Conservation (phyloP, 441 rosid species). For the Cnidoscolus chayamansa region DNA sequence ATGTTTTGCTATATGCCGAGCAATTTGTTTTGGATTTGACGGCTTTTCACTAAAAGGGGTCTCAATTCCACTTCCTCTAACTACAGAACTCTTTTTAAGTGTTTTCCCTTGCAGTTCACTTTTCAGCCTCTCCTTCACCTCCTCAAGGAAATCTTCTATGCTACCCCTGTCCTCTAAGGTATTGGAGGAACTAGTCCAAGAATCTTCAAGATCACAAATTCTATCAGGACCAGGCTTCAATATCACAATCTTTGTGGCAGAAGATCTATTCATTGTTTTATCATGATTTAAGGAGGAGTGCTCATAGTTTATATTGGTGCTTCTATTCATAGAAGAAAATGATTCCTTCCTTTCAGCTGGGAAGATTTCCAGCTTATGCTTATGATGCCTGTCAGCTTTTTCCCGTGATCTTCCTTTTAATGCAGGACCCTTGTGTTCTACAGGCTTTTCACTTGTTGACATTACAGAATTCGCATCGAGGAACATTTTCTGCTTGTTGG, state of each 20-base stretch:
- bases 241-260: constrained; percentile 60
- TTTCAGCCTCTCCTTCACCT: constrained; percentile 77
- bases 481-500: constrained; percentile 23
- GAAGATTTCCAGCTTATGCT: constrained; percentile 33
- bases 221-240: constrained; percentile 83
- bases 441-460: constrained; percentile 20
- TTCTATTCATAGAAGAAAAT: constrained; percentile 42
- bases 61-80: constrained; percentile 74
- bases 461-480: constrained; percentile 20
- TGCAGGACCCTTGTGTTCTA: constrained; percentile 26
- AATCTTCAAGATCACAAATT: constrained; percentile 53
- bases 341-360: constrained; percentile 35
- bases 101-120: constrained; percentile 70
- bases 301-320: constrained; percentile 36
- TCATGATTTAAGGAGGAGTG: constrained; percentile 26
- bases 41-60: constrained; percentile 69
- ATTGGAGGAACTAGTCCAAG: constrained; percentile 58
- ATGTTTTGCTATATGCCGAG: constrained; percentile 46
- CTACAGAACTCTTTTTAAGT: constrained; percentile 48
- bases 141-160: constrained; percentile 85
- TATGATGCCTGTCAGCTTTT: constrained; percentile 26
- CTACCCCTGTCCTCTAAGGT: constrained; percentile 59
- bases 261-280: constrained; percentile 37
- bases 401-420: constrained; percentile 28
- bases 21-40: constrained; percentile 47